These are phyloP conservation scores for Trametes cinnabarina DNA, from an alignment of 768 basidiomycete species.

Conservation along the genomic window DNA sequence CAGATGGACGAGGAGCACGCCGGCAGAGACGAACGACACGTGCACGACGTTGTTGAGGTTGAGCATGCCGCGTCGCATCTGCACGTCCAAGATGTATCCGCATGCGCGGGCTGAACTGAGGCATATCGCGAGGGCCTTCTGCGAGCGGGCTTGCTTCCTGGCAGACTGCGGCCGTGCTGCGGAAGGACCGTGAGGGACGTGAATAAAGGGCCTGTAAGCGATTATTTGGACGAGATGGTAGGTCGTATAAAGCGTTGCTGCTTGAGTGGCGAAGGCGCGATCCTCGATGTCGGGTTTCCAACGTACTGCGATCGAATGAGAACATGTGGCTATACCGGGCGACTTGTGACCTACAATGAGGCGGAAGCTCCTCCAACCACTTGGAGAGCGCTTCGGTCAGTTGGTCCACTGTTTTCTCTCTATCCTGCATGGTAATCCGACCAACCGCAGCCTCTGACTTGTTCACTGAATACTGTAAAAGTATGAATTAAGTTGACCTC, in stretches of 20 bases:
- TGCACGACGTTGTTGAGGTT: constrained; percentile 32
- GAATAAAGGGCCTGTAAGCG: constrained; percentile 78
- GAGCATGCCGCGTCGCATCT: constrained; percentile 39
- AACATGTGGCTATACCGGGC: neutral
- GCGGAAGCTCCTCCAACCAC: constrained; percentile 31
- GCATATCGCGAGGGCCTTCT: constrained; percentile 56
- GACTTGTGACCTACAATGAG: constrained; percentile 28
- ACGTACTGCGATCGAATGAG: constrained; percentile 27
- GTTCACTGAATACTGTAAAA: constrained; percentile 61
- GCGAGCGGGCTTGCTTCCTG: constrained; percentile 50
- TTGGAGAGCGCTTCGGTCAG: constrained; percentile 45
- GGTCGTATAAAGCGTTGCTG: constrained; percentile 40
- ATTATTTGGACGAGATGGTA: constrained; percentile 69
- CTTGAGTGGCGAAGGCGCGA: constrained; percentile 40
- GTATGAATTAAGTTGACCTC: no score
- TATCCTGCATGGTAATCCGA: constrained; percentile 26
- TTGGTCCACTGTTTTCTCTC: constrained; percentile 38
- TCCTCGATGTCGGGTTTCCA: constrained; percentile 45
- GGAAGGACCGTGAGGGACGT: constrained; percentile 24
- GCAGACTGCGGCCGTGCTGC: constrained; percentile 26
- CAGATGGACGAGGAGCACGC: constrained; percentile 51
- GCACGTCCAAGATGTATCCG: constrained; percentile 55
- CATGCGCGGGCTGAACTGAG: constrained; percentile 57
- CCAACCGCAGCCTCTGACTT: constrained; percentile 35
- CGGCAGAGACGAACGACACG: constrained; percentile 49